Evolutionary conservation across 1,284 basidiomycete genomes (phyloP), one percentile per base, ranked within the genome.

Genomic region (Cryptococcus floricola): DNA sequence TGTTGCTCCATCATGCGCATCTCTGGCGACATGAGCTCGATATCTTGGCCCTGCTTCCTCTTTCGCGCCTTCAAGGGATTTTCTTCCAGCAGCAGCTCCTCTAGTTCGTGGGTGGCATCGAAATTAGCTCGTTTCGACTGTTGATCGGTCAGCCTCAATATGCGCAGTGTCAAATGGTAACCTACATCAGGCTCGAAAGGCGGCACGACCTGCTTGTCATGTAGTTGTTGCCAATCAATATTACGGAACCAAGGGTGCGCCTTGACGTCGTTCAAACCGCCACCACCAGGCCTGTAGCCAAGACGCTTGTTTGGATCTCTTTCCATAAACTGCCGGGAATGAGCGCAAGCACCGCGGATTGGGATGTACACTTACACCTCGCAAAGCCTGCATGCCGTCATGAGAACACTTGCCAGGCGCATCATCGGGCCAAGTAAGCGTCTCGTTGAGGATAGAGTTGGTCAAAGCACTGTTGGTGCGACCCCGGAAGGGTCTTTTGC

Each of bases 1-100:
- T 96, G 91, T 73, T 98, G 92, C 78, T 98, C 95, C 91, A 98
- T 96, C 79, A 93, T 87, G 54, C 89, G 81, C 88, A 95, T 91
- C 76, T 98, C 95, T 0, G 85, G 84, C 56, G 87, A 89, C 56
- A 98, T 78, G 50, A 85, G 85, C 62, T 89, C 87, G 7, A 89
- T 74, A 73, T 97, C 93, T 60, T 93, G 88, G 60, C 89, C 89
- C 6, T 86, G 87, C 74, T 95, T 96, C 52, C 95, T 83, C 62
- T 90, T 88, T 68, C 91, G 88, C 13, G 95, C 93, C 75, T 97
- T 98, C 53, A 98, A 80, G 48, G 95, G 95, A 70, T 98, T 98
- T 72, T 98, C 95, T 76, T 98, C 95, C 10, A 98, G 79, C 38
- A 98, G 75, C 41, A 98, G 80, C 78, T 98, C 95, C 71, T 98